Evolutionary conservation across 2,329 filamentous ascomycete species (phyloP).

Genomic region (Cytospora piceae): DNA sequence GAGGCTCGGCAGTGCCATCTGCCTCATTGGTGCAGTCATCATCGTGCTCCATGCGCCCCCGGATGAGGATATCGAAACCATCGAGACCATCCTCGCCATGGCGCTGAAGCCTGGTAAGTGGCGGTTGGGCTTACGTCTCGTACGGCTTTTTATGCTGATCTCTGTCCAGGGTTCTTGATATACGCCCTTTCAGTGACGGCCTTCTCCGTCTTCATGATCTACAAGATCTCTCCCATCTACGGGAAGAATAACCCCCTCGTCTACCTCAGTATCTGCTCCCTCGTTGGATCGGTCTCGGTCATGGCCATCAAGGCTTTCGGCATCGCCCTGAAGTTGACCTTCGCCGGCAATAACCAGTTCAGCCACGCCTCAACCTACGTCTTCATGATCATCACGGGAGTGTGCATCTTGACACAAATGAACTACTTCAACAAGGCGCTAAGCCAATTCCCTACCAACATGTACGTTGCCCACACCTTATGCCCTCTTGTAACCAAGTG

Average conservation of each 20-base stretch:
- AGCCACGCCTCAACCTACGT: constrained; percentile 94
- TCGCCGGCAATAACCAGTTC: constrained; percentile 94
- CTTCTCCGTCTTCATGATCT: constrained; percentile 94
- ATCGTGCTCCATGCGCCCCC: constrained; percentile 97
- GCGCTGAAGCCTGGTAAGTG: constrained; percentile 84
- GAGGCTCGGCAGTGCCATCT: constrained; percentile 94
- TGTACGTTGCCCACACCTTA: constrained; percentile 63
- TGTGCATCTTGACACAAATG: constrained; percentile 98
- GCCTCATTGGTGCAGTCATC: constrained; percentile 92
- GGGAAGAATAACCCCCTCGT: constrained; percentile 96
- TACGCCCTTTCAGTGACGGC: constrained; percentile 80
- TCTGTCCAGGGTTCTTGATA: constrained; percentile 74
- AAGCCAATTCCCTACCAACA: constrained; percentile 94
- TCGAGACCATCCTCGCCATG: constrained; percentile 89
- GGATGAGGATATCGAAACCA: constrained; percentile 86
- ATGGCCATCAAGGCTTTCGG: constrained; percentile 99
- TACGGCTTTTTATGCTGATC: constrained; percentile 31
- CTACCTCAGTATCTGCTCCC: constrained; percentile 97
- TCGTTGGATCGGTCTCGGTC: constrained; percentile 94
- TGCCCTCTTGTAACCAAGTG: background rate
- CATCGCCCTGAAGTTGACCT: constrained; percentile 93
- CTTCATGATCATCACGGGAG: constrained; percentile 88
- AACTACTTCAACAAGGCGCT: constrained; percentile 99
- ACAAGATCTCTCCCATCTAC: constrained; percentile 84
- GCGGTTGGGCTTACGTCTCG: background rate